Conservation (phyloP, 2,329 filamentous ascomycete genomes). For the Penicillium sp. region DNA sequence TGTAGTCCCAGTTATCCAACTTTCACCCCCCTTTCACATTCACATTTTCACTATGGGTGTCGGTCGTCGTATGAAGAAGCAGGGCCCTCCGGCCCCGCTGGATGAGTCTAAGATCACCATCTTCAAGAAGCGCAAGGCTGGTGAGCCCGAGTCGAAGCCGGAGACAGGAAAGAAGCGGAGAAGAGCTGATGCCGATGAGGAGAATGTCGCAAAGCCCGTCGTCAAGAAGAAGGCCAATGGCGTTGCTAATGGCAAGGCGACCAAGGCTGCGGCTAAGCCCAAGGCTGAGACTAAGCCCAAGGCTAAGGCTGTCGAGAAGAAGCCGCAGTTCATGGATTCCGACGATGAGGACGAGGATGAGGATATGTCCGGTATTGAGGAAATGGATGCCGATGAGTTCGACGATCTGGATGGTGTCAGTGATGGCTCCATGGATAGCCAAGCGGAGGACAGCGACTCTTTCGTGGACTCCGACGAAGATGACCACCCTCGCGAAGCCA, state of each 20-base stretch:
- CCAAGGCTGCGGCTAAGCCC: too few relatives aligned
- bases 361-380: too few relatives aligned
- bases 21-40: slow-evolving; percentile 14
- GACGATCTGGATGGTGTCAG: slow-evolving; percentile 37
- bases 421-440: slow-evolving; percentile 41
- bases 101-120: slow-evolving; percentile 58
- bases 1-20: too few relatives aligned
- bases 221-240: slow-evolving; percentile 35
- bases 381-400: slow-evolving; percentile 41
- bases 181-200: slow-evolving; percentile 39
- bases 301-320: too few relatives aligned
- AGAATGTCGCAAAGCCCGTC: slow-evolving; percentile 32
- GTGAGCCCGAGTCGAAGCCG: slow-evolving; percentile 50
- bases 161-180: slow-evolving; percentile 56
- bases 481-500: slow-evolving; percentile 49
- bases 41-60: slow-evolving; percentile 60
- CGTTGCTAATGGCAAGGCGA: too few relatives aligned
- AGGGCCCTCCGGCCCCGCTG: slow-evolving; percentile 73
- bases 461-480: slow-evolving; percentile 66
- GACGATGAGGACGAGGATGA: slow-evolving; percentile 24
- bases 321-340: slow-evolving; percentile 5
- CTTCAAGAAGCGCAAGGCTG: slow-evolving; percentile 73
- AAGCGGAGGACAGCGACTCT: slow-evolving; percentile 49
- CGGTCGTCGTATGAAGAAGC: slow-evolving; percentile 89
- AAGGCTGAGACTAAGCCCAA: slow-evolving; percentile 20